Percentiles rank a stretch among this genome's conserved stretches.
These are phyloP conservation scores for Acacia confusa DNA, from an alignment of 306 rosid genomes.

Conservation along the genomic window DNA sequence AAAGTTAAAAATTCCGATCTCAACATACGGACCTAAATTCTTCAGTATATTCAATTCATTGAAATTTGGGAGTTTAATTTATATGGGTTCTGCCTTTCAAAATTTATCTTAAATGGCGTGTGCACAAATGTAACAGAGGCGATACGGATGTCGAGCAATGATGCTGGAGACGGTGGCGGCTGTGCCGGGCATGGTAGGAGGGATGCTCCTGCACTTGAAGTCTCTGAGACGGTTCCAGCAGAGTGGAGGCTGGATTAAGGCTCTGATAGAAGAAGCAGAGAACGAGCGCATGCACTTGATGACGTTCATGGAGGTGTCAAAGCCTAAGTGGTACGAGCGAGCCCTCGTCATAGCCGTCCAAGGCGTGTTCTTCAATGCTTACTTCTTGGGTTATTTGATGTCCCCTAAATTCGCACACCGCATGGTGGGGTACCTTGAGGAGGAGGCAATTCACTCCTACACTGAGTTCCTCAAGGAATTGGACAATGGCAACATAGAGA, in stretches of 20 bases:
- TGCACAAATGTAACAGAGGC: conserved; percentile 41
- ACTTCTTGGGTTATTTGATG: conserved; percentile 62
- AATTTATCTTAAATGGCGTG: background rate
- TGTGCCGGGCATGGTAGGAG: conserved; percentile 87
- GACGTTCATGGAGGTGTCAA: conserved; percentile 81
- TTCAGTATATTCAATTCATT: too few relatives aligned
- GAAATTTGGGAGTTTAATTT: too few relatives aligned
- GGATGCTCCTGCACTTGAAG: conserved; percentile 64
- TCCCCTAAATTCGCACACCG: conserved; percentile 84
- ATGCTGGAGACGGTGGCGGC: conserved; percentile 92
- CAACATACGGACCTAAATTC: background rate
- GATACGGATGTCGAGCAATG: conserved; percentile 87
- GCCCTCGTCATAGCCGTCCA: conserved; percentile 69
- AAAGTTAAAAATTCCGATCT: background rate
- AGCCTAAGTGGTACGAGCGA: conserved; percentile 73
- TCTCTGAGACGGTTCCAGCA: conserved; percentile 68
- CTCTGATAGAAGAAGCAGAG: conserved; percentile 75
- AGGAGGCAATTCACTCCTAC: conserved; percentile 80
- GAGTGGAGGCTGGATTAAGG: conserved; percentile 82
- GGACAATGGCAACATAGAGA: conserved; percentile 66
- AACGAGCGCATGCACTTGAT: conserved; percentile 81
- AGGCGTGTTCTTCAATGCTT: conserved; percentile 75
- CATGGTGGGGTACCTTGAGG: conserved; percentile 83
- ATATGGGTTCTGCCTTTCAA: too few relatives aligned
- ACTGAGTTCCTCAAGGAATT: conserved; percentile 72